Percentiles rank a stretch among this genome's conserved stretches.
These are phyloP conservation scores for Aspergillus brunneoviolaceus DNA, from an alignment of 2,329 filamentous ascomycete species.

Conservation along the genomic window DNA sequence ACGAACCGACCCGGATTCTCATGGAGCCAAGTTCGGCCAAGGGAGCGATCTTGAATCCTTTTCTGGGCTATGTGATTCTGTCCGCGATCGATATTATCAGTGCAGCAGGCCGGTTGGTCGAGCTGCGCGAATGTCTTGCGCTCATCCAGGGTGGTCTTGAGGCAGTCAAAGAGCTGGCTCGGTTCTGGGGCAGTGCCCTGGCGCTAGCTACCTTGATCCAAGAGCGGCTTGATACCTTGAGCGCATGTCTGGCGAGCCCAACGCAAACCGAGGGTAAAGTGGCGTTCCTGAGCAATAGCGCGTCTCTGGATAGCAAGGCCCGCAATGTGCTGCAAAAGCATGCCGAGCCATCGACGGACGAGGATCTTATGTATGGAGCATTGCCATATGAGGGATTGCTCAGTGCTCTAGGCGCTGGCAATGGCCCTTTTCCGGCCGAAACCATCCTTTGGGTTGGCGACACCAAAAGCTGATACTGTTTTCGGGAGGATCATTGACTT, in stretches of 20 bases:
- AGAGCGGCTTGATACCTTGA: constrained; percentile 47
- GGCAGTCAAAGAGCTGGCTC: constrained; percentile 56
- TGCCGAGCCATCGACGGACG: constrained; percentile 25
- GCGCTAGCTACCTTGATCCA: constrained; percentile 53
- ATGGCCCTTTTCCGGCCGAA: constrained; percentile 23
- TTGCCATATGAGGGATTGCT: constrained; percentile 29
- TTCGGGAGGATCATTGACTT: neutral
- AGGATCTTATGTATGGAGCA: constrained; percentile 47
- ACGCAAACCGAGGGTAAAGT: constrained; percentile 33
- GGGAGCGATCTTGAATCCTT: constrained; percentile 56
- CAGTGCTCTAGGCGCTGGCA: constrained; percentile 32
- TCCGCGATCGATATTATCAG: constrained; percentile 67
- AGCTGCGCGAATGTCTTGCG: constrained; percentile 54
- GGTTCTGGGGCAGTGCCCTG: constrained; percentile 60
- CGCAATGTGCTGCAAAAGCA: constrained; percentile 25
- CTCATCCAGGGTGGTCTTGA: constrained; percentile 55
- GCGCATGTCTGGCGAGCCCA: constrained; percentile 37
- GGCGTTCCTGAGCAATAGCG: constrained; percentile 38
- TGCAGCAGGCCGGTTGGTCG: constrained; percentile 55
- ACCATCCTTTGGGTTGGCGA: constrained; percentile 31
- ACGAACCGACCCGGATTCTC: constrained; percentile 20
- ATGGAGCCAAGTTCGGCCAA: constrained; percentile 27
- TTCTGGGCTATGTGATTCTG: constrained; percentile 61
- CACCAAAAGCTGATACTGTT: constrained; percentile 2
- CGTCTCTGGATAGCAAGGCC: constrained; percentile 42